Conservation (phyloP, 2,329 filamentous ascomycete genomes). For the Neopestalotiopsis sp. region DNA sequence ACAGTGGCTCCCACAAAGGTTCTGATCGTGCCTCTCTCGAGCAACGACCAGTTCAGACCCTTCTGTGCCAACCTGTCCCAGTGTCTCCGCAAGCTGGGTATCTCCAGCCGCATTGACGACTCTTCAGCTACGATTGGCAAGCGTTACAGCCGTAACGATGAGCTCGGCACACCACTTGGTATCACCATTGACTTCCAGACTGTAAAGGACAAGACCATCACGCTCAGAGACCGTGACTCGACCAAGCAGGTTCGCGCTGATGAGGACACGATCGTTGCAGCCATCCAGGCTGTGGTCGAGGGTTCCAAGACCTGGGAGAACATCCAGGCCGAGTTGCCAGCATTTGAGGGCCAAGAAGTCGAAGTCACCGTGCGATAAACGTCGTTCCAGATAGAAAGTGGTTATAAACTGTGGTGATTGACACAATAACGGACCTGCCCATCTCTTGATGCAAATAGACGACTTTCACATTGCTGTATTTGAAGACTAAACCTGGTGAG, state of each 20-base stretch:
- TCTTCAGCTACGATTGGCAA: conserved; percentile 93
- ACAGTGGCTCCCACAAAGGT: conserved; percentile 93
- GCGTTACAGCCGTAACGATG: conserved; percentile 93
- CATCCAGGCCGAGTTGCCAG: conserved; percentile 77
- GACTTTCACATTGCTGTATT: not conserved
- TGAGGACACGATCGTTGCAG: conserved; percentile 79
- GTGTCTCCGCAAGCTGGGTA: conserved; percentile 75
- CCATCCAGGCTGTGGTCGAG: conserved; percentile 59
- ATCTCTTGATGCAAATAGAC: not conserved
- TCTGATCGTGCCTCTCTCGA: conserved; percentile 86
- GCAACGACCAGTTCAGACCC: conserved; percentile 81
- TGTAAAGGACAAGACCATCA: conserved; percentile 84
- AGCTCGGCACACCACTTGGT: conserved; percentile 91
- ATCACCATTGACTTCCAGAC: conserved; percentile 97
- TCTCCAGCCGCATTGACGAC: conserved; percentile 88
- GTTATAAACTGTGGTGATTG: not conserved
- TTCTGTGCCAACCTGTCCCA: conserved; percentile 74
- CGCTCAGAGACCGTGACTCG: conserved; percentile 87
- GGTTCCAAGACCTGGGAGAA: conserved; percentile 68
- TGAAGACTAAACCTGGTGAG: not conserved
- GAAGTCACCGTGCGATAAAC: conserved; percentile 44
- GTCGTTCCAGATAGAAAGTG: not conserved
- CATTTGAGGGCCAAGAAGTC: conserved; percentile 79
- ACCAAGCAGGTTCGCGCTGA: conserved; percentile 89
- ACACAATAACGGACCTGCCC: not conserved